These are phyloP conservation scores for Takashimella tepidaria DNA, from an alignment of 1,284 basidiomycete species.

Conservation along the genomic window DNA sequence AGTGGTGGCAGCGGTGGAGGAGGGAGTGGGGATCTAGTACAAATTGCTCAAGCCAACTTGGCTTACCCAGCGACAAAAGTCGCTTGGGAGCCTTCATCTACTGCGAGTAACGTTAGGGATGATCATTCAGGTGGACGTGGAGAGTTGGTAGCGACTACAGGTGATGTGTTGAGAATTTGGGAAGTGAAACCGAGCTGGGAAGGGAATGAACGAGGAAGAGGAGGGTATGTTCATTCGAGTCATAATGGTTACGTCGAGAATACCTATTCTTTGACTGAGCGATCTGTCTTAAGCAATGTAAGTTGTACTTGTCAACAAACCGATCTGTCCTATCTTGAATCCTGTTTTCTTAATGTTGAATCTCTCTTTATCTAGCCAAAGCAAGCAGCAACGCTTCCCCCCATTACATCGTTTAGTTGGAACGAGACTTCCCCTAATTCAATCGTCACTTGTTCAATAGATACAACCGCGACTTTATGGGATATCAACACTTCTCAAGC, in stretches of 20 bases:
- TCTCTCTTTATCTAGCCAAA: constrained; percentile 53
- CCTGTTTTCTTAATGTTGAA: not conserved
- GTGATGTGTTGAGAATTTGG: constrained; percentile 83
- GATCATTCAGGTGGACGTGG: constrained; percentile 25
- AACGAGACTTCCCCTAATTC: constrained; percentile 80
- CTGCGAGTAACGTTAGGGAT: constrained; percentile 25
- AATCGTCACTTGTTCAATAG: constrained; percentile 92
- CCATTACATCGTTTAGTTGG: constrained; percentile 93
- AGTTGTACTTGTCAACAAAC: no score
- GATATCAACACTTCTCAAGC: constrained; percentile 95
- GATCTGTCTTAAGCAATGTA: constrained; percentile 68
- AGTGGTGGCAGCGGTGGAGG: no score
- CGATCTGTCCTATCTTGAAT: constrained; percentile 2
- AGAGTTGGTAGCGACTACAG: constrained; percentile 83
- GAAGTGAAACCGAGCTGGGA: constrained; percentile 59
- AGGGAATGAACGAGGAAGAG: constrained; percentile 9
- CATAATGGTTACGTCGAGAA: constrained; percentile 28
- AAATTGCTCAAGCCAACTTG: constrained; percentile 32
- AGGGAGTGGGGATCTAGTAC: constrained; percentile 20
- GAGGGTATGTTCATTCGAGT: constrained; percentile 58
- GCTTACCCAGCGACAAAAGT: constrained; percentile 46
- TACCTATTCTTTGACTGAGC: constrained; percentile 48
- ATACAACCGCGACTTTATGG: constrained; percentile 94
- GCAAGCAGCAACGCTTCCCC: constrained; percentile 79
- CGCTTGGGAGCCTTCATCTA: constrained; percentile 43